Evolutionary conservation across 1,284 basidiomycete genomes (phyloP).

Genomic region (Neotropicomus parvogracilis): DNA sequence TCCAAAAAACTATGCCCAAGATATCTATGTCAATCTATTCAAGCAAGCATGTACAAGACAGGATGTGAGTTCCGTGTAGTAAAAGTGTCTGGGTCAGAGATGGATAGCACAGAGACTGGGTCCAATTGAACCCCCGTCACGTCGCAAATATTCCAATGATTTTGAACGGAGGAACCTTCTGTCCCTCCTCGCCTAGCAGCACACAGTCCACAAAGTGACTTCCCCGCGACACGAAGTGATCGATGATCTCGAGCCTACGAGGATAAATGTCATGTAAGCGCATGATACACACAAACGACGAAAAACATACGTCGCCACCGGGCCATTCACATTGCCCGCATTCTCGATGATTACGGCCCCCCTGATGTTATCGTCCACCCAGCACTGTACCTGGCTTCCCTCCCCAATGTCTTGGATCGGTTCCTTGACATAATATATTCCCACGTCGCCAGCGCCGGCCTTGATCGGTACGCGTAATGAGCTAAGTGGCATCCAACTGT

Average conservation of each 20-base stretch:
- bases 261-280: slow-evolving; percentile 1
- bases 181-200: slow-evolving; percentile 76
- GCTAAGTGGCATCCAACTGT: slow-evolving; percentile 73
- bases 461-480: slow-evolving; percentile 73
- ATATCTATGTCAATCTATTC: no score
- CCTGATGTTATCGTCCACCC: slow-evolving; percentile 78
- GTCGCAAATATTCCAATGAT: slow-evolving; percentile 81
- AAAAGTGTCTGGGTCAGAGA: no score
- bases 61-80: neutral
- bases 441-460: slow-evolving; percentile 74
- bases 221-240: slow-evolving; percentile 70
- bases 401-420: slow-evolving; percentile 50
- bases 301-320: slow-evolving; percentile 53
- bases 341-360: slow-evolving; percentile 65
- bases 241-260: slow-evolving; percentile 72
- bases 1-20: no score
- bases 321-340: slow-evolving; percentile 47
- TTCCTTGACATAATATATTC: slow-evolving; percentile 73
- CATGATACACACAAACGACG: neutral
- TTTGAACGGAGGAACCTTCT: slow-evolving; percentile 72
- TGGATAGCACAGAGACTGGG: no score
- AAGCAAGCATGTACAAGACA: no score
- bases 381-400: slow-evolving; percentile 71
- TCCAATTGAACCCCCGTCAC: slow-evolving; percentile 29
- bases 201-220: slow-evolving; percentile 85